Base-by-base conservation (phyloP, 768 basidiomycete species). In the Asterophora parasitica region DNA sequence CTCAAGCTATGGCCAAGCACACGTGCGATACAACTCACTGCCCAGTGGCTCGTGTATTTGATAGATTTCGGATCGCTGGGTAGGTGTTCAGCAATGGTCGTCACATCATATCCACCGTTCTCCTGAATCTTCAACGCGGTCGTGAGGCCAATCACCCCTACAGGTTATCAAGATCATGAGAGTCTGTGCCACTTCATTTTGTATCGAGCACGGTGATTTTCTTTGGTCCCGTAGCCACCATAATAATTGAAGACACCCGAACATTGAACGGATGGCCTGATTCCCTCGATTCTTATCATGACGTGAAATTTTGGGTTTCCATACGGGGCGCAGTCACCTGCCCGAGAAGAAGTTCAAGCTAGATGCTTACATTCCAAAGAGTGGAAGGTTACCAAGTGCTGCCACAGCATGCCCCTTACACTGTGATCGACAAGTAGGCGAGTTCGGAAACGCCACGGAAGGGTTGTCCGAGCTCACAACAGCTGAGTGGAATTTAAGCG, bases 11-110 rank as follows among this genome's bases (percentile, higher is more conserved):
- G 34, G 35, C 13, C 16, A 6, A 12, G 19, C 37, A 34, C 9
- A 11, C 23, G 23, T 23, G 23, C 31, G 34, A 15, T 9, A 8
- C 12, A 42, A 34, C 83, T 51, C 50, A 87, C 88, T 17, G 88
- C 88, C 88, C 88, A 90, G n/a, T 80, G 77, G 52, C 83, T 86
- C 1, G 88, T 83, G 59, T 87, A 90, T 35, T 74, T 73, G 57
- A 83, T 77, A 9, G 67, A 72, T 63, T 82, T 84, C 0, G 78
- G 71, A 58, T 91, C 89, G 10, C 72, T 80, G 0, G 88, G 88
- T 27, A 88, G 69, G 1, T 72, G 65, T 44, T 87, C 85, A 1
- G 88, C 83, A 12, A 90, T 62, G 44, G 90, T 76, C 3, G 77
- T 79, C n/a, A 90, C 86, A 3, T 66, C 65, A 58, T 83, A 82